Percentiles rank a stretch among this genome's conserved stretches.
phyloP scores from a whole-genome alignment of 768 basidiomycete genomes.

The Collybia nuda region DNA sequence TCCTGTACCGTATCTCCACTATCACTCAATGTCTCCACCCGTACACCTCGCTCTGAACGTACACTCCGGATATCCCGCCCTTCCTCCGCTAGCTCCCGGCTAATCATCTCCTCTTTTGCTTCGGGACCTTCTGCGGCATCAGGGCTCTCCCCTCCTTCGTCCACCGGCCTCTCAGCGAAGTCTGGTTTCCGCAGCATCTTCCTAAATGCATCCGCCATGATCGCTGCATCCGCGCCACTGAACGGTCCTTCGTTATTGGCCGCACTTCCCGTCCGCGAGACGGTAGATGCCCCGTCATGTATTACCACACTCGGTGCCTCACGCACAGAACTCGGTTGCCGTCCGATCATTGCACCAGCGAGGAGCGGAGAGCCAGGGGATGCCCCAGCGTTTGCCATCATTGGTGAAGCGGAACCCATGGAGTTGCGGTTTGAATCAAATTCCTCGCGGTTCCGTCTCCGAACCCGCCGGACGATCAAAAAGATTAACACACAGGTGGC shows the following conservation, averaged over 20 bases:
- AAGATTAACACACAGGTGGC: constrained; percentile 68
- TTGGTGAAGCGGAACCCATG: constrained; percentile 79
- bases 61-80: constrained; percentile 89
- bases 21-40: constrained; percentile 69
- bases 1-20: constrained; percentile 49
- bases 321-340: constrained; percentile 30
- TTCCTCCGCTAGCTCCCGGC: constrained; percentile 82
- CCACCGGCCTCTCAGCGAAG: constrained; percentile 67
- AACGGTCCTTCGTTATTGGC: constrained; percentile 70
- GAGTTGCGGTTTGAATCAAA: constrained; percentile 62
- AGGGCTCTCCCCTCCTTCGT: constrained; percentile 71
- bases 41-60: constrained; percentile 74
- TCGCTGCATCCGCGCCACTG: constrained; percentile 83
- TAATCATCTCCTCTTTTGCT: constrained; percentile 48
- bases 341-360: constrained; percentile 24
- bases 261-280: constrained; percentile 58
- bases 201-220: constrained; percentile 92
- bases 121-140: constrained; percentile 47
- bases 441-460: constrained; percentile 44
- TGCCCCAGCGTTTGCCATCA: constrained; percentile 64
- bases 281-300: constrained; percentile 76
- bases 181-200: constrained; percentile 87
- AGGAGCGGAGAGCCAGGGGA: constrained; percentile 26
- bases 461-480: constrained; percentile 69
- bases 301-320: constrained; percentile 43